A percentile compares a stretch with the other conserved stretches of the same genome.
These are phyloP conservation scores for Diaporthe vaccinii DNA, from an alignment of 2,329 filamentous ascomycete genomes.

Conservation along the genomic window DNA sequence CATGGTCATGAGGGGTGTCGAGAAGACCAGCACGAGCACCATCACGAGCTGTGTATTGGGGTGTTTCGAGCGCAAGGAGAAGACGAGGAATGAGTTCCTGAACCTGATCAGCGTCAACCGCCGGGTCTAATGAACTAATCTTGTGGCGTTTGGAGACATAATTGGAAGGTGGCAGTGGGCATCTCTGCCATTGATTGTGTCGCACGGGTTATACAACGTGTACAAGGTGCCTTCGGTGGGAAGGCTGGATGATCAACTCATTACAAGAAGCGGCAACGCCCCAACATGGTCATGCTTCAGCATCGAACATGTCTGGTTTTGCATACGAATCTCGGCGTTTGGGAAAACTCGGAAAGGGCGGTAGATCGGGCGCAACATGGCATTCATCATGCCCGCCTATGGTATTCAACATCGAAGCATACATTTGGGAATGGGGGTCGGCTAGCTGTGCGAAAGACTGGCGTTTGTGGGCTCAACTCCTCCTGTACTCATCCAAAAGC, in stretches of 20 bases:
- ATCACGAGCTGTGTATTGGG: constrained; percentile 99
- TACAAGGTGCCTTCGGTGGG: not conserved
- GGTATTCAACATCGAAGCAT: constrained; percentile 35
- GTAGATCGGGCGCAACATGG: constrained; percentile 21
- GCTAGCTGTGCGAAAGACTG: constrained; percentile 29
- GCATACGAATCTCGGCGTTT: constrained; percentile 38
- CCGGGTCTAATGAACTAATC: not conserved
- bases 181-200: not conserved
- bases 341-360: constrained; percentile 1
- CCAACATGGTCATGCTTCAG: constrained; percentile 20
- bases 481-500: constrained; percentile 34
- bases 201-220: not conserved
- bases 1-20: constrained; percentile 99
- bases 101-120: constrained; percentile 78
- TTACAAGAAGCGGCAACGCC: constrained; percentile 40
- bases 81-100: constrained; percentile 96
- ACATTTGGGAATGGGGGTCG: not conserved
- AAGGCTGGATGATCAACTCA: constrained; percentile 42
- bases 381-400: constrained; percentile 41
- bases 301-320: constrained; percentile 35
- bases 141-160: not conserved
- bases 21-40: constrained; percentile 88
- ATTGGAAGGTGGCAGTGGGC: not conserved
- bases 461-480: constrained; percentile 46
- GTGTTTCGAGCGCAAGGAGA: constrained; percentile 91